Conservation (phyloP, 768 basidiomycete species). For the Coprinopsis cinerea region DNA sequence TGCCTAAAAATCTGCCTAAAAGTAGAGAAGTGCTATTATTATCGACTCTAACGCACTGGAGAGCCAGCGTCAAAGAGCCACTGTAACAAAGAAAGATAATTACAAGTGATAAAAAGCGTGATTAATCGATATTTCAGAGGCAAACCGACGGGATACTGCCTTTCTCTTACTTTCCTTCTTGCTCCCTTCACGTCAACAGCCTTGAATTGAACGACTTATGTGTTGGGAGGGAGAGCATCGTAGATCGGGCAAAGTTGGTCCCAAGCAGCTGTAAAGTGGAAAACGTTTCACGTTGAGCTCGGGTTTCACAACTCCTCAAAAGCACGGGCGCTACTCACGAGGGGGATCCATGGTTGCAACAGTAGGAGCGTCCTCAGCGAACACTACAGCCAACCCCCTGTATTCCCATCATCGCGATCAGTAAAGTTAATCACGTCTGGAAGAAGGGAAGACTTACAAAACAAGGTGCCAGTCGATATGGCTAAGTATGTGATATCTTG, state of each 20-base stretch:
- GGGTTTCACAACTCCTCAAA: background rate
- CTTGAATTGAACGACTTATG: background rate
- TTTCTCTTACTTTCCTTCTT: background rate
- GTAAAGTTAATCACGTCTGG: slow-evolving; percentile 30
- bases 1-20: too few relatives aligned
- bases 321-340: slow-evolving; percentile 12
- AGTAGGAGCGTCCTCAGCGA: slow-evolving; percentile 27
- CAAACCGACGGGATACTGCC: too few relatives aligned
- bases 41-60: too few relatives aligned
- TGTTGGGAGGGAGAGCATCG: slow-evolving; percentile 16
- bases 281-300: background rate
- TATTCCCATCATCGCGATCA: too few relatives aligned
- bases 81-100: too few relatives aligned
- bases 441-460: slow-evolving; percentile 18
- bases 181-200: background rate
- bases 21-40: too few relatives aligned
- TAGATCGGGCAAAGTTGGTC: slow-evolving; percentile 25
- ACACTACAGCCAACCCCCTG: slow-evolving; percentile 32
- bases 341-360: slow-evolving; percentile 16
- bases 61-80: too few relatives aligned
- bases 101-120: too few relatives aligned
- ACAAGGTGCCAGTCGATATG: slow-evolving; percentile 36
- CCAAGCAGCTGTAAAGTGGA: slow-evolving; percentile 17
- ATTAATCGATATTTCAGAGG: too few relatives aligned
- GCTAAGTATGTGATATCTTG: slow-evolving; percentile 10